A percentile compares a stretch with the other conserved stretches of the same genome.
These are phyloP conservation scores for Naganishia kalamii DNA, from an alignment of 768 basidiomycete species.

Conservation along the genomic window DNA sequence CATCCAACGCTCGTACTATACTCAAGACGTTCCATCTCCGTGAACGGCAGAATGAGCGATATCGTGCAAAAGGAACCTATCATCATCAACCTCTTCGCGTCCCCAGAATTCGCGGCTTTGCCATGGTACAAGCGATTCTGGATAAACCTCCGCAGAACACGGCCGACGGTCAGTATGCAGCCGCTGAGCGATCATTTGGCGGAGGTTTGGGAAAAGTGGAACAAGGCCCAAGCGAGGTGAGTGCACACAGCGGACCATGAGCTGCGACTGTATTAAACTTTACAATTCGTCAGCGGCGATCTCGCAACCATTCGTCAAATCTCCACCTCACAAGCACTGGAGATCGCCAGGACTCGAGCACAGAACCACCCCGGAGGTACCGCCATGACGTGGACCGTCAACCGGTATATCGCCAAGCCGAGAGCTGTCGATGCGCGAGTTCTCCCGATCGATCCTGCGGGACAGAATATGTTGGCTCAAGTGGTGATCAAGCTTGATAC, in stretches of 20 bases:
- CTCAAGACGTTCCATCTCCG: not conserved
- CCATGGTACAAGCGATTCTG: conserved; percentile 3
- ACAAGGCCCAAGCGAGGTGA: conserved; percentile 13
- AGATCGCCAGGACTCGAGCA: conserved; percentile 4
- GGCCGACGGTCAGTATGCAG: conserved; percentile 2
- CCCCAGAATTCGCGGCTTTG: not conserved
- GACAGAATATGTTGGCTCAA: conserved; percentile 7
- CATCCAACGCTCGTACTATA: not conserved
- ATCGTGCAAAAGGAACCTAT: conserved; percentile 12
- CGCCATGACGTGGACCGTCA: conserved; percentile 2
- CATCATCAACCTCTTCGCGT: conserved; percentile 1
- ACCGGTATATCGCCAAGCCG: conserved; percentile 8
- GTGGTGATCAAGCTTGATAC: conserved; percentile 6
- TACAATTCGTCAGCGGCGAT: not conserved
- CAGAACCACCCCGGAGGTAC: conserved; percentile 7
- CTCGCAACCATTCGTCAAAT: not conserved
- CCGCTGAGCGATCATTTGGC: conserved; percentile 14
- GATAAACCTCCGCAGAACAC: not conserved
- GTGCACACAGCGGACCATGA: not conserved
- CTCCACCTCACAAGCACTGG: not conserved
- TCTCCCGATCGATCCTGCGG: not conserved
- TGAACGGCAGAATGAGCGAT: not conserved
- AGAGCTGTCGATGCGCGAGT: conserved; percentile 8
- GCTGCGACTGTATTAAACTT: not conserved
- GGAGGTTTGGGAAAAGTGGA: conserved; percentile 9